These are phyloP conservation scores for Sporothrix schenckii DNA, from an alignment of 2,329 filamentous ascomycete species.

Conservation along the genomic window DNA sequence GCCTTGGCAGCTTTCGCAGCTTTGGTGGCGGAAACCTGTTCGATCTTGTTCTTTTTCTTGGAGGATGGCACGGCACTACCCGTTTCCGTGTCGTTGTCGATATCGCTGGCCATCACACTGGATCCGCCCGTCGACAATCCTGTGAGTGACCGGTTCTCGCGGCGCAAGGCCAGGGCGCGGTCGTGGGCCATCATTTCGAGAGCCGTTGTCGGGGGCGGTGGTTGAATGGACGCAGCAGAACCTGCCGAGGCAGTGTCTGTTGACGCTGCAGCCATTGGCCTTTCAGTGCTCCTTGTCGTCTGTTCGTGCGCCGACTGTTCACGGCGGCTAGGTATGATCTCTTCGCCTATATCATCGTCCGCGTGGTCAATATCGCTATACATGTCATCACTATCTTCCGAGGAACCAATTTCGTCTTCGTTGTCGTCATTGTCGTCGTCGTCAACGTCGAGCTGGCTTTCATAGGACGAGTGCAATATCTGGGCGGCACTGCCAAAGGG, in stretches of 20 bases:
- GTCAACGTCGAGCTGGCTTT: not conserved
- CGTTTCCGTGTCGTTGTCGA: slow-evolving; percentile 13
- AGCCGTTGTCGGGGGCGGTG: slow-evolving; percentile 6
- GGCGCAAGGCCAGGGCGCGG: not conserved
- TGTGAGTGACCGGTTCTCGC: not conserved
- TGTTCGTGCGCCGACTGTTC: not conserved
- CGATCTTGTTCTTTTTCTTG: not conserved
- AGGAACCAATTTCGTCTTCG: not conserved
- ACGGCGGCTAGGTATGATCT: not conserved
- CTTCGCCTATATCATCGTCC: slow-evolving; percentile 34
- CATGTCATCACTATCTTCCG: slow-evolving; percentile 16
- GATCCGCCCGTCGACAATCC: not conserved
- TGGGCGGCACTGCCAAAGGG: slow-evolving; percentile 38
- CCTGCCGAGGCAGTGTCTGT: not conserved
- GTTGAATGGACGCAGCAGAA: not conserved
- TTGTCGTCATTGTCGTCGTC: not conserved
- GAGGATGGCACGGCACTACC: not conserved
- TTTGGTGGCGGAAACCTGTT: slow-evolving; percentile 26
- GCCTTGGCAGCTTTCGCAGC: slow-evolving; percentile 31
- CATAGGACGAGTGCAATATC: slow-evolving; percentile 29
- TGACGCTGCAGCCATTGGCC: not conserved
- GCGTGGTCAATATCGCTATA: slow-evolving; percentile 40
- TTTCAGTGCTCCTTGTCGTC: too few relatives aligned
- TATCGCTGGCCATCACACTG: not conserved
- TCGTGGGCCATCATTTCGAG: slow-evolving; percentile 8